phyloP scores from a whole-genome alignment of 2,329 filamentous ascomycete genomes.

The Pseudocercospora cruenta region DNA sequence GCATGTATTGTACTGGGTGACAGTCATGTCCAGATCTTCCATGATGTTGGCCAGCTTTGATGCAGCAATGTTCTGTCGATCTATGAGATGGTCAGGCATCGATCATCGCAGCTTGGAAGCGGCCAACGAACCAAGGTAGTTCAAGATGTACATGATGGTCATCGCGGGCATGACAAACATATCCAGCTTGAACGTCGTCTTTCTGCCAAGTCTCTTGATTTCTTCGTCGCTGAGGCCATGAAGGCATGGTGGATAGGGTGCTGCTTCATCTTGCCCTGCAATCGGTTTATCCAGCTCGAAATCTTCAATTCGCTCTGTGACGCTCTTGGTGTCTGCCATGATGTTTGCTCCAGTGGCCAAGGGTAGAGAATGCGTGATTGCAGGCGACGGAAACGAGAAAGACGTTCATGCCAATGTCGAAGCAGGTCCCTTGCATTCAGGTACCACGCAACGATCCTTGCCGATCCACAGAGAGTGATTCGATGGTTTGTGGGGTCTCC shows the following conservation, averaged over 20 bases:
- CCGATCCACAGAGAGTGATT: not conserved
- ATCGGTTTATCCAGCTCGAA: constrained; percentile 17
- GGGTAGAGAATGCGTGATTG: not conserved
- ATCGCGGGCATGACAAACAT: constrained; percentile 33
- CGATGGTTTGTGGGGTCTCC: not conserved
- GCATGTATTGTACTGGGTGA: constrained; percentile 30
- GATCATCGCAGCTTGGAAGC: not conserved
- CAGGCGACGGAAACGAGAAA: not conserved
- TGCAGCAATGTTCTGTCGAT: constrained; percentile 31
- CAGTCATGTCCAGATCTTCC: constrained; percentile 25
- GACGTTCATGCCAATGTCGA: not conserved
- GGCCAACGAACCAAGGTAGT: constrained; percentile 26
- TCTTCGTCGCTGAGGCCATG: constrained; percentile 22
- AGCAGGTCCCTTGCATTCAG: not conserved
- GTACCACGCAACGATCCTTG: not conserved
- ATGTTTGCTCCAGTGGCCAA: not conserved
- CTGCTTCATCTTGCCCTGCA: constrained; percentile 12
- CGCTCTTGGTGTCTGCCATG: constrained; percentile 22
- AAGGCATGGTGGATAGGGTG: constrained; percentile 15
- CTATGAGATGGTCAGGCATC: not conserved
- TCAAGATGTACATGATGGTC: constrained; percentile 33
- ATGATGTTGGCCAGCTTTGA: constrained; percentile 32
- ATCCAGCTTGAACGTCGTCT: constrained; percentile 31
- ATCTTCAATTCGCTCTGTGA: constrained; percentile 19
- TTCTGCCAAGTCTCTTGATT: constrained; percentile 25